Conservation (phyloP, 2,329 filamentous ascomycete species). For the Pezicula radicicola region DNA sequence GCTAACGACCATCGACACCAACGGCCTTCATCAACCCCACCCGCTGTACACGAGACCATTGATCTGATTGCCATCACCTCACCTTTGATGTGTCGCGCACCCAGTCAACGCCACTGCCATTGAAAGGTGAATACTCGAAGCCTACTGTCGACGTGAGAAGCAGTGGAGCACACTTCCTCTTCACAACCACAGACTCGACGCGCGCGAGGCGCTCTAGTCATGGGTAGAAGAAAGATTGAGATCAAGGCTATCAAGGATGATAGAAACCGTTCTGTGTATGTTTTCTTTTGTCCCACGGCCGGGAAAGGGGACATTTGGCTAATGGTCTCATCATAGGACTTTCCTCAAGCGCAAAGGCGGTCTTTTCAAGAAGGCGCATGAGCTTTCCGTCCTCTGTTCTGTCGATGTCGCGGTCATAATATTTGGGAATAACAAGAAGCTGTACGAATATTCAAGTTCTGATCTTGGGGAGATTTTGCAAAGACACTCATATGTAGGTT, state of each 20-base stretch:
- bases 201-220: conserved; percentile 41
- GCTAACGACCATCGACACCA: background rate
- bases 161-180: background rate
- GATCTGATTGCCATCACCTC: no score
- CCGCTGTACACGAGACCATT: no score
- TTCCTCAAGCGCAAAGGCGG: conserved; percentile 99
- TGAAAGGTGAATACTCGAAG: background rate
- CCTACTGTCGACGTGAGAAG: background rate
- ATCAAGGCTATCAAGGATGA: conserved; percentile 99
- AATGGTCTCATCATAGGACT: conserved; percentile 55
- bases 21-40: no score
- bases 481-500: conserved; percentile 85
- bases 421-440: conserved; percentile 97
- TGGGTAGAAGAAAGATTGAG: conserved; percentile 99
- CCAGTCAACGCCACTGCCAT: background rate
- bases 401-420: conserved; percentile 99
- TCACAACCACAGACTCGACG: conserved; percentile 23
- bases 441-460: conserved; percentile 94
- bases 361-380: conserved; percentile 98
- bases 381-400: conserved; percentile 95
- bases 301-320: conserved; percentile 8
- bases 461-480: conserved; percentile 90
- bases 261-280: conserved; percentile 92
- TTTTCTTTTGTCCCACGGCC: conserved; percentile 3
- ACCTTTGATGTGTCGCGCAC: background rate